A percentile compares a stretch with the other conserved stretches of the same genome.
Evolutionary conservation across 768 basidiomycete species (phyloP).

Genomic region (Hypholoma fasciculare): DNA sequence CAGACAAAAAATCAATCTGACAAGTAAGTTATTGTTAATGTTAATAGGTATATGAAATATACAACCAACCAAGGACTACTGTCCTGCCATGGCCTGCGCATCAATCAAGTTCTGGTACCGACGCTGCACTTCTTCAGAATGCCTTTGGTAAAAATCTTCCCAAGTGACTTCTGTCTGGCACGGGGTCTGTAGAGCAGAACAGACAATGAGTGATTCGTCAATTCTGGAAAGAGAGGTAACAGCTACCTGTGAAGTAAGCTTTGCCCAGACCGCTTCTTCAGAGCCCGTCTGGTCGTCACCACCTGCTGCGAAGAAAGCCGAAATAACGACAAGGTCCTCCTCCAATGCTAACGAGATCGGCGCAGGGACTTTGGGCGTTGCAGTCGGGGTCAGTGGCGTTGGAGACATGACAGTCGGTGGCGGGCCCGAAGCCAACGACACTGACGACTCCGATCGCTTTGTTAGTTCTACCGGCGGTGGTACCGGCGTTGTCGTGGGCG

Average conservation of each 20-base stretch:
- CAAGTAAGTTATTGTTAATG: too few relatives aligned
- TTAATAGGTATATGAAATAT: too few relatives aligned
- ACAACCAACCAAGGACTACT: not conserved
- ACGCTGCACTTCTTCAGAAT: conserved; percentile 39
- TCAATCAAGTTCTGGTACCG: conserved; percentile 33
- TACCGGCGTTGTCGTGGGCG: not conserved
- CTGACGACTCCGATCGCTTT: not conserved
- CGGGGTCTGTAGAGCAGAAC: conserved; percentile 27
- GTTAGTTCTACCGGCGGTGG: conserved; percentile 10
- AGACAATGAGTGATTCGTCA: not conserved
- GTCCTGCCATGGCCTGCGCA: not conserved
- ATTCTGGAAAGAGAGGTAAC: not conserved
- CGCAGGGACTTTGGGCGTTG: not conserved
- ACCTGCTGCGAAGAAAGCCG: conserved; percentile 55
- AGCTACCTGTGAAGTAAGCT: conserved; percentile 47
- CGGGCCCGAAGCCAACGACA: not conserved
- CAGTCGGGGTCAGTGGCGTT: not conserved
- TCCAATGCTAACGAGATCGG: conserved; percentile 10
- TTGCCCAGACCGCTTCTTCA: conserved; percentile 45
- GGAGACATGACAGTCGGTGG: not conserved
- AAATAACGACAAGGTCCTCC: conserved; percentile 52
- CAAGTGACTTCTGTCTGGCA: conserved; percentile 45
- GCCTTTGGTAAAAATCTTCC: conserved; percentile 51
- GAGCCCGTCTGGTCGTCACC: conserved; percentile 42
- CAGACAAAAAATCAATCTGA: too few relatives aligned